Percentiles rank a stretch among this genome's conserved stretches.
Evolutionary conservation across 1,284 basidiomycete genomes (phyloP).

Genomic region (Ceratobasidium sp.): DNA sequence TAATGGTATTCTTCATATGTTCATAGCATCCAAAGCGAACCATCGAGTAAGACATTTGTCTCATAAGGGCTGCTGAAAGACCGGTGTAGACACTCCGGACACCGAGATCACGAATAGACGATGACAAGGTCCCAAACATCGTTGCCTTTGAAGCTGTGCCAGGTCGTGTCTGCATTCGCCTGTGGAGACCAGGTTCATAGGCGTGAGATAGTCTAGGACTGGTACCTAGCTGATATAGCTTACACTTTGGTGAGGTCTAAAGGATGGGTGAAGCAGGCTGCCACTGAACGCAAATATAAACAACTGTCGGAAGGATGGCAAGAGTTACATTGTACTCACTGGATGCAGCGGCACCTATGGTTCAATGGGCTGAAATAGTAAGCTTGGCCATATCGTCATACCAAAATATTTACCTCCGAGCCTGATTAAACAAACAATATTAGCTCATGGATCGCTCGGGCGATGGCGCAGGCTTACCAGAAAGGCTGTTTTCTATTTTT

Average conservation of each 20-base stretch:
- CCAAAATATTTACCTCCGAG: conserved; percentile 65
- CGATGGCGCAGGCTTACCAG: conserved; percentile 6
- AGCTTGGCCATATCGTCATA: conserved; percentile 28
- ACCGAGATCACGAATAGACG: conserved; percentile 37
- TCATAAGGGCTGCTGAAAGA: conserved; percentile 40
- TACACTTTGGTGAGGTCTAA: conserved; percentile 88
- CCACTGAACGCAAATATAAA: conserved; percentile 61
- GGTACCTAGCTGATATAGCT: conserved; percentile 24
- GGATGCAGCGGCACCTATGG: conserved; percentile 72
- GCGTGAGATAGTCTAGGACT: neutral
- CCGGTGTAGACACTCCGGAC: conserved; percentile 40
- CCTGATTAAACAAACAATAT: conserved; percentile 49
- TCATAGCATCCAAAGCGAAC: conserved; percentile 42
- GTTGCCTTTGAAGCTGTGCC: conserved; percentile 37
- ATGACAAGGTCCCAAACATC: conserved; percentile 40
- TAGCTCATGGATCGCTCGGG: neutral
- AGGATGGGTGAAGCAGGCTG: conserved; percentile 84
- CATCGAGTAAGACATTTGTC: conserved; percentile 42
- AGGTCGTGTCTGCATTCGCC: conserved; percentile 74
- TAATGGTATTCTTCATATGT: conserved; percentile 37
- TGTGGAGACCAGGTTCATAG: conserved; percentile 45
- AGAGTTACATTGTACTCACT: conserved; percentile 57
- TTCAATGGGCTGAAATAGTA: conserved; percentile 18
- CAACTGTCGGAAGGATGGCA: conserved; percentile 22
- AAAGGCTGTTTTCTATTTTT: conserved; percentile 34